These are phyloP conservation scores for Suillus luteus DNA, from an alignment of 768 basidiomycete species.

Conservation along the genomic window DNA sequence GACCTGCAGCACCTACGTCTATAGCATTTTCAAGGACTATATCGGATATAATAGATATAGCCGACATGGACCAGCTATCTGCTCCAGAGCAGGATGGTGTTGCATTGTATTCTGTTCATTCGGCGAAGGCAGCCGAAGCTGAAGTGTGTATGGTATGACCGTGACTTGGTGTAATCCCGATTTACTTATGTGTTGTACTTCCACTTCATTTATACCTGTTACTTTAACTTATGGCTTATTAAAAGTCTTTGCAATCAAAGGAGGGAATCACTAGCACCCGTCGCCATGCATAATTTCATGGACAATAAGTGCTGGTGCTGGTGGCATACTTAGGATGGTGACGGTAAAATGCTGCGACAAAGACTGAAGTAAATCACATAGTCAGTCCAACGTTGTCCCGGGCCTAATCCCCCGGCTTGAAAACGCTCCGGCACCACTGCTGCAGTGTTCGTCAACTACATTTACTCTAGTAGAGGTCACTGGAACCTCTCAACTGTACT, in stretches of 20 bases:
- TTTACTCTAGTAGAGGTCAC: too few relatives aligned
- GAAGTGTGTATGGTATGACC: neutral
- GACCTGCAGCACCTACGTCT: neutral
- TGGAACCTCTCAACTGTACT: too few relatives aligned
- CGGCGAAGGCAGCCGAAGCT: neutral
- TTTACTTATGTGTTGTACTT: neutral
- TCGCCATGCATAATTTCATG: too few relatives aligned
- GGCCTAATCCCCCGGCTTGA: too few relatives aligned
- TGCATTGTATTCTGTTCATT: neutral
- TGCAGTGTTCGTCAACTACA: too few relatives aligned
- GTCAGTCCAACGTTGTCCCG: too few relatives aligned
- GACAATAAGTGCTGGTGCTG: too few relatives aligned
- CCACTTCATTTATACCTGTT: neutral
- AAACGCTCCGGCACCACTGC: too few relatives aligned
- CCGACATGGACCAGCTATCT: neutral
- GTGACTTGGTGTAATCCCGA: neutral
- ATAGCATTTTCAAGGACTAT: slow-evolving; percentile 1
- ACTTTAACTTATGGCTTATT: neutral
- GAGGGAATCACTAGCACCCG: too few relatives aligned
- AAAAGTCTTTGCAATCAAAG: neutral
- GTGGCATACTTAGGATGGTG: too few relatives aligned
- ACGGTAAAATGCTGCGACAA: too few relatives aligned
- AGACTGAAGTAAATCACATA: too few relatives aligned
- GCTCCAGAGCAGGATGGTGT: neutral
- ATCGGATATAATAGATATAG: neutral